Evolutionary conservation across 768 basidiomycete species (phyloP).

Genomic region (Collybiopsis luxurians): DNA sequence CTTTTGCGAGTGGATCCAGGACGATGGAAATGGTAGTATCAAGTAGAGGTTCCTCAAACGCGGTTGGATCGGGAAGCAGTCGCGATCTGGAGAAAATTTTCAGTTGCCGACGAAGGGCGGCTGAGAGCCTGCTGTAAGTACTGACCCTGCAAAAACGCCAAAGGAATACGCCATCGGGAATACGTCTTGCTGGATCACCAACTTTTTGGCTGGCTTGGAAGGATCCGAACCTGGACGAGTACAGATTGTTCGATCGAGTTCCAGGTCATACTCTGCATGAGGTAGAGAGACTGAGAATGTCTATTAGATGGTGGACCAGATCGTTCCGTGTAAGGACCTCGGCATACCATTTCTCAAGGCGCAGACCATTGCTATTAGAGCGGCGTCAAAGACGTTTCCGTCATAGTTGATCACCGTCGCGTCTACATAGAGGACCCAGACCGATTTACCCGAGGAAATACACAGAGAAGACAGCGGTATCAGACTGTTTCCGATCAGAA

Average conservation of each 20-base stretch:
- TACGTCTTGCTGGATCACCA: constrained; percentile 45
- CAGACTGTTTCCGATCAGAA: constrained; percentile 65
- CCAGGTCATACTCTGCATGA: constrained; percentile 67
- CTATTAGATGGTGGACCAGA: background rate
- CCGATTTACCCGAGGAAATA: constrained; percentile 78
- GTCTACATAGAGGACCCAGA: constrained; percentile 94
- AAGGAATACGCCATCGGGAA: constrained; percentile 59
- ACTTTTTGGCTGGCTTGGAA: constrained; percentile 23
- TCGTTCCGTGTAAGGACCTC: background rate
- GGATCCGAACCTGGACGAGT: constrained; percentile 26
- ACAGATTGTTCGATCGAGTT: constrained; percentile 61
- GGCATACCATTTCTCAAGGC: constrained; percentile 81
- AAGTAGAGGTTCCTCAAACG: constrained; percentile 88
- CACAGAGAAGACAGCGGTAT: constrained; percentile 68
- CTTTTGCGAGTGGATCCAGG: constrained; percentile 44
- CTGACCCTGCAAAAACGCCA: constrained; percentile 81
- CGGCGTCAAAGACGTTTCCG: constrained; percentile 92
- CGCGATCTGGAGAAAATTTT: constrained; percentile 45
- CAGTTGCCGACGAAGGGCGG: background rate
- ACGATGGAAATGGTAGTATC: constrained; percentile 68
- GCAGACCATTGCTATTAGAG: constrained; percentile 82
- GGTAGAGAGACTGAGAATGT: constrained; percentile 63
- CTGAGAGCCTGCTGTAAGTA: too few relatives aligned
- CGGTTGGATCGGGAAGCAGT: constrained; percentile 78
- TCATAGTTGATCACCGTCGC: constrained; percentile 96